phyloP scores from a whole-genome alignment of 2,329 filamentous ascomycete genomes.

The Dactylellina sp. region DNA sequence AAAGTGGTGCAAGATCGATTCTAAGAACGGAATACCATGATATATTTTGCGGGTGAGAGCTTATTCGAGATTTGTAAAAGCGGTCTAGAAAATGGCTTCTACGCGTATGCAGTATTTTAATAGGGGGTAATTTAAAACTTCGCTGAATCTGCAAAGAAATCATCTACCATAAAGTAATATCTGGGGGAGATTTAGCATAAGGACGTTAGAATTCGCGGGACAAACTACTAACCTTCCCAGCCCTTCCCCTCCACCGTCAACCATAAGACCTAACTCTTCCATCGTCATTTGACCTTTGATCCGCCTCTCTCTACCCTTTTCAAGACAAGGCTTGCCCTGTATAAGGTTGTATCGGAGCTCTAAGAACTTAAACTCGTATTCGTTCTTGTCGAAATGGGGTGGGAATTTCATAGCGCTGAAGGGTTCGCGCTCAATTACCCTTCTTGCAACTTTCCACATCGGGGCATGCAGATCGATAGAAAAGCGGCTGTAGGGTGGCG shows the following conservation, averaged over 20 bases:
- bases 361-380: slow-evolving; percentile 22
- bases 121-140: too few relatives aligned
- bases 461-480: slow-evolving; percentile 23
- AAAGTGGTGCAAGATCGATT: too few relatives aligned
- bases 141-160: slow-evolving; percentile 39
- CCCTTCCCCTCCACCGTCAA: slow-evolving; percentile 29
- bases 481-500: slow-evolving; percentile 27
- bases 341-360: slow-evolving; percentile 11
- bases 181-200: not conserved
- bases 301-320: slow-evolving; percentile 25
- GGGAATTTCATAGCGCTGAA: slow-evolving; percentile 25
- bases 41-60: too few relatives aligned
- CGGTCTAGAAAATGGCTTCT: too few relatives aligned
- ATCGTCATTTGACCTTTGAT: slow-evolving; percentile 29
- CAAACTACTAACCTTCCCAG: slow-evolving; percentile 22
- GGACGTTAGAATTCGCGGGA: not conserved
- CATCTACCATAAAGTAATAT: slow-evolving; percentile 50
- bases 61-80: too few relatives aligned
- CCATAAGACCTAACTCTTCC: slow-evolving; percentile 21
- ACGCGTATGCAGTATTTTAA: too few relatives aligned
- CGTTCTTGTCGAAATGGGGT: not conserved
- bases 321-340: slow-evolving; percentile 21
- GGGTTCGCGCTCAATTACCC: slow-evolving; percentile 8
- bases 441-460: slow-evolving; percentile 26
- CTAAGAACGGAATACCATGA: too few relatives aligned